phyloP scores from a whole-genome alignment of 2,329 filamentous ascomycete genomes.

The Ophiocordyceps australis region DNA sequence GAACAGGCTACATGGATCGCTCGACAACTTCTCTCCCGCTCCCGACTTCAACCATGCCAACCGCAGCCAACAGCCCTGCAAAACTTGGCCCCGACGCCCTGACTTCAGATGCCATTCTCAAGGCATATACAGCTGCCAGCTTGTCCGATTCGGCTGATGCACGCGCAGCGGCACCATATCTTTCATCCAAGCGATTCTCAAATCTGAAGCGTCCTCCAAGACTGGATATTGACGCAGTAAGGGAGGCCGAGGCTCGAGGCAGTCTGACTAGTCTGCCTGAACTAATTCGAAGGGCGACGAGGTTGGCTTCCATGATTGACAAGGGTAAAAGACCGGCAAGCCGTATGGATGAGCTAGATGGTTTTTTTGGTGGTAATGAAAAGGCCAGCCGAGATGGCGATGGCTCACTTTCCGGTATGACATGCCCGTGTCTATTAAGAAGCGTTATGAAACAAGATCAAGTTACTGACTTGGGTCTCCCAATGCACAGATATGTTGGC shows the following conservation, averaged over 20 bases:
- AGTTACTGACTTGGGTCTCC: too few species aligned
- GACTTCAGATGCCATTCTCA: constrained; percentile 27
- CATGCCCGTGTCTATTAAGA: too few species aligned
- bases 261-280: constrained; percentile 87
- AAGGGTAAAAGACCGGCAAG: constrained; percentile 51
- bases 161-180: constrained; percentile 11
- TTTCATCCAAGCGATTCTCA: constrained; percentile 25
- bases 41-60: constrained; percentile 11
- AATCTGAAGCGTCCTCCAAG: constrained; percentile 48
- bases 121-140: constrained; percentile 29
- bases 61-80: constrained; percentile 4
- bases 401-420: not conserved
- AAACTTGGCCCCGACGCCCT: constrained; percentile 7
- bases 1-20: constrained; percentile 26
- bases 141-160: constrained; percentile 20
- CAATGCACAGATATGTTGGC: constrained; percentile 43
- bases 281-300: constrained; percentile 74
- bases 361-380: constrained; percentile 27
- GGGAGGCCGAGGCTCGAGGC: constrained; percentile 64
- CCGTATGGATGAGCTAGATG: constrained; percentile 32
- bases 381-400: constrained; percentile 17
- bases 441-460: too few species aligned
- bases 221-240: constrained; percentile 67
- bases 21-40: constrained; percentile 27
- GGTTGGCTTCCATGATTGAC: constrained; percentile 74